Evolutionary conservation across 768 basidiomycete genomes (phyloP).

Genomic region (Trichaptum fuscoviolaceum): DNA sequence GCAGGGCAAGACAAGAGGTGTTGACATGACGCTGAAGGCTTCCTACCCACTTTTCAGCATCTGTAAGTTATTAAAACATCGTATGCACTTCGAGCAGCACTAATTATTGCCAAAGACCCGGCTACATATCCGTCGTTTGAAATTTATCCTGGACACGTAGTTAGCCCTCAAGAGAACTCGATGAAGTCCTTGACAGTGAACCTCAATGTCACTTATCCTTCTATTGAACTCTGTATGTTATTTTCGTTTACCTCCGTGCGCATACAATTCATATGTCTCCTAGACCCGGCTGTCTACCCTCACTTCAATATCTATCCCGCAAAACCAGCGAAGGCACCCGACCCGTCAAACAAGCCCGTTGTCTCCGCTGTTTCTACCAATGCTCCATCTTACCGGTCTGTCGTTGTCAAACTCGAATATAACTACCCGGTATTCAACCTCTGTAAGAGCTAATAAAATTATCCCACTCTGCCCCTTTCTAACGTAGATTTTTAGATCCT

Average conservation of each 20-base stretch:
- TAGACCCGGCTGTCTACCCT: slow-evolving; percentile 27
- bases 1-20: background rate
- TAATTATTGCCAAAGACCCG: slow-evolving; percentile 3
- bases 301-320: slow-evolving; percentile 21
- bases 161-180: background rate
- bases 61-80: background rate
- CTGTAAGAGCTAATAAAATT: slow-evolving; percentile 24
- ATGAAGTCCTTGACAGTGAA: background rate
- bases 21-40: background rate
- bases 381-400: background rate
- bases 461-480: background rate
- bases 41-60: background rate
- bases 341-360: background rate
- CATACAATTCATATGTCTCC: background rate
- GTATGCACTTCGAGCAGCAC: background rate
- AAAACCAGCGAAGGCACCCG: background rate
- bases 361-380: background rate
- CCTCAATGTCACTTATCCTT: background rate
- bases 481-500: slow-evolving; percentile 25
- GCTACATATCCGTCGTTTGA: slow-evolving; percentile 7
- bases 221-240: background rate
- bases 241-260: background rate
- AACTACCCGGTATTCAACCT: slow-evolving; percentile 16
- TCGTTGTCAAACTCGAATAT: background rate
- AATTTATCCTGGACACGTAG: slow-evolving; percentile 5